Evolutionary conservation across 257 asterid genomes (phyloP), one percentile per base, ranked within the genome.

Genomic region (Mitragyna speciosa): DNA sequence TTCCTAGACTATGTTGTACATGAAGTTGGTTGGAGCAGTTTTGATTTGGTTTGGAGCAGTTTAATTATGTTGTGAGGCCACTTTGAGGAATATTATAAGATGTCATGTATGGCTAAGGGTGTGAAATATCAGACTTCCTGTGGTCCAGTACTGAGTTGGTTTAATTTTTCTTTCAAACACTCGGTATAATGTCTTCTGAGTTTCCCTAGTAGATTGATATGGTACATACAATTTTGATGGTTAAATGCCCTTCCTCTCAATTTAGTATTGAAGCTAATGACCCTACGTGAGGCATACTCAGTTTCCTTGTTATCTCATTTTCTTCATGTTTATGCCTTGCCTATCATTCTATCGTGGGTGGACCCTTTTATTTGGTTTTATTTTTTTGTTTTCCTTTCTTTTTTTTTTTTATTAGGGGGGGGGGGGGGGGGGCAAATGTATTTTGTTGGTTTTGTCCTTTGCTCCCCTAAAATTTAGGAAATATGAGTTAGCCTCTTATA

Each of bases 51-150:
- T 39, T 0, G 19, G 14, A 30, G 20, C 12, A 43, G 52, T 72
- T 72, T 47, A 16, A 49, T 30, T 10, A 10, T 28, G 47, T 51
- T 64, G 41, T 58, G 41, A 9, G 30, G 39, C 41, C n/a, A 16
- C 56, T 65, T 30, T 64, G 63, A 64, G 70, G 70, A 41, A 76
- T 39, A 36, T 20, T 75, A 14, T 6, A 58, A 12, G 51, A 33
- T 71, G 22, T 78, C 36, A 43, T 70, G 59, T 70, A 41, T 72
- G 73, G 30, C n/a, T 64, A 56, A 6, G 75, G 39, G 14, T 59
- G 36, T 26, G 7, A 22, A 11, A 26, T 39, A 24, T 56, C 22
- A 58, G 65, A n/a, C 12, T 61, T 43, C 41, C 3, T 15, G 78
- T 74, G 43, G 6, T 61, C 67, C 6, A n/a, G 24, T 10, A 24